A percentile compares a stretch with the other conserved stretches of the same genome.
Conservation (phyloP, 768 basidiomycete species). For the Auricularia cornea region DNA sequence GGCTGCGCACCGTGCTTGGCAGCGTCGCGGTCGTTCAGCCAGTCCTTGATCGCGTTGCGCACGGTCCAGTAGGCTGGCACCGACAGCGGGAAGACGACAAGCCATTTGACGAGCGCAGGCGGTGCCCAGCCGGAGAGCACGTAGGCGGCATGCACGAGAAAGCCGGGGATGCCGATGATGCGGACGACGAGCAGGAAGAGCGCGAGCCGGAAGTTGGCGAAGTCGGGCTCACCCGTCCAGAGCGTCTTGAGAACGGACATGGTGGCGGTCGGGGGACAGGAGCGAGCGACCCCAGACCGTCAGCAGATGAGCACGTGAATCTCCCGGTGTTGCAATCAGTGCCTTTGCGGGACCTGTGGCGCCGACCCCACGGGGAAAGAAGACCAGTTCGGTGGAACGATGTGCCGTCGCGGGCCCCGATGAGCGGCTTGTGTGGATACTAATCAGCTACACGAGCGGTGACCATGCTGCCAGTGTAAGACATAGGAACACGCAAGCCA, state of each 20-base stretch:
- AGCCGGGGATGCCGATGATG: not conserved
- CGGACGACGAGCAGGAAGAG: not conserved
- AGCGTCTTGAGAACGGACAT: not conserved
- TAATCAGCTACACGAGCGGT: no score
- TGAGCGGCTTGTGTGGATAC: no score
- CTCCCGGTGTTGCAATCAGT: not conserved
- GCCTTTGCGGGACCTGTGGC: no score
- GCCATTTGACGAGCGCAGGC: not conserved
- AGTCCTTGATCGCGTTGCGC: not conserved
- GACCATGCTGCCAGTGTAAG: no score
- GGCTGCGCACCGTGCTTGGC: slow-evolving; percentile 29
- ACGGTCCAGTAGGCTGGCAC: not conserved
- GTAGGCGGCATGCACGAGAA: not conserved
- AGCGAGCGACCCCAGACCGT: slow-evolving; percentile 21
- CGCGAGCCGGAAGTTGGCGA: not conserved
- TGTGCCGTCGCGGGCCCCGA: no score
- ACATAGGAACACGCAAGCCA: no score
- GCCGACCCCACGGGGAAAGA: no score
- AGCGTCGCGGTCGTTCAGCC: not conserved
- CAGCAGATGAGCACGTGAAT: not conserved
- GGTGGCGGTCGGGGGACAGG: not conserved
- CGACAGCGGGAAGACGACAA: not conserved
- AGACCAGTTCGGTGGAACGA: no score
- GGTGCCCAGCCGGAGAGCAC: not conserved
- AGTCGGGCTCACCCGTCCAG: not conserved